phyloP scores from a whole-genome alignment of 163 green algal genomes.

The Prototheca cutis region DNA sequence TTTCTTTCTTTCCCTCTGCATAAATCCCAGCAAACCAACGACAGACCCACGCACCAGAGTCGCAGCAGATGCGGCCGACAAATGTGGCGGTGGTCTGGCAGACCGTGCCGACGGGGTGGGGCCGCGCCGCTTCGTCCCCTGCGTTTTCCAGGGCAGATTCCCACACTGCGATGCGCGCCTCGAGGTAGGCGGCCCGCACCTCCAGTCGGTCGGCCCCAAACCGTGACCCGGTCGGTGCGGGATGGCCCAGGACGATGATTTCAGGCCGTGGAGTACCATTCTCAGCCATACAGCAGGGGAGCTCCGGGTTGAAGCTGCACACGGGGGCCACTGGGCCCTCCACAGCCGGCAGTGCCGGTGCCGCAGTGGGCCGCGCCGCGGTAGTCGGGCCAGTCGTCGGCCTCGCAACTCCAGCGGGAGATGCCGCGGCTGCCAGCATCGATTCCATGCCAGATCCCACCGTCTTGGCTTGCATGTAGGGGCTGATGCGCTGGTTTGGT shows the following conservation, averaged over 20 bases:
- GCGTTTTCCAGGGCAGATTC: constrained; percentile 29
- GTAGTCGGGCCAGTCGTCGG: too few relatives aligned
- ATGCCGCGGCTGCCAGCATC: too few relatives aligned
- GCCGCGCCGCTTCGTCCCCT: constrained; percentile 5
- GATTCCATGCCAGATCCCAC: too few relatives aligned
- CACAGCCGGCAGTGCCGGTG: too few relatives aligned
- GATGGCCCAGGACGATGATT: constrained; percentile 26
- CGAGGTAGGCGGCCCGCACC: constrained; percentile 40
- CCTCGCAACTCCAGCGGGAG: too few relatives aligned
- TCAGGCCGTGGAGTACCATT: background rate
- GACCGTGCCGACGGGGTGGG: constrained; percentile 23
- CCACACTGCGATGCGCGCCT: constrained; percentile 48
- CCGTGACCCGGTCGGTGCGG: background rate
- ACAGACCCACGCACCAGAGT: constrained; percentile 19
- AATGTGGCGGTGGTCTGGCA: constrained; percentile 46
- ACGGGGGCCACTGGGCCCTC: background rate
- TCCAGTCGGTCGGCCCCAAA: constrained; percentile 62
- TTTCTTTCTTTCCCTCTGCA: too few relatives aligned
- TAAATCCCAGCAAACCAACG: too few relatives aligned
- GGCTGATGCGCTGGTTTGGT: constrained; percentile 19
- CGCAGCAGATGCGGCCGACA: constrained; percentile 55
- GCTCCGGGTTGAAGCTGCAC: background rate
- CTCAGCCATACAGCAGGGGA: background rate
- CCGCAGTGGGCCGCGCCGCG: too few relatives aligned
- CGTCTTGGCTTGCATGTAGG: constrained; percentile 12